Evolutionary conservation across 495 filamentous ascomycete genomes (phyloP), one percentile per base, ranked within the genome.

Genomic region (Penicillium canescens): DNA sequence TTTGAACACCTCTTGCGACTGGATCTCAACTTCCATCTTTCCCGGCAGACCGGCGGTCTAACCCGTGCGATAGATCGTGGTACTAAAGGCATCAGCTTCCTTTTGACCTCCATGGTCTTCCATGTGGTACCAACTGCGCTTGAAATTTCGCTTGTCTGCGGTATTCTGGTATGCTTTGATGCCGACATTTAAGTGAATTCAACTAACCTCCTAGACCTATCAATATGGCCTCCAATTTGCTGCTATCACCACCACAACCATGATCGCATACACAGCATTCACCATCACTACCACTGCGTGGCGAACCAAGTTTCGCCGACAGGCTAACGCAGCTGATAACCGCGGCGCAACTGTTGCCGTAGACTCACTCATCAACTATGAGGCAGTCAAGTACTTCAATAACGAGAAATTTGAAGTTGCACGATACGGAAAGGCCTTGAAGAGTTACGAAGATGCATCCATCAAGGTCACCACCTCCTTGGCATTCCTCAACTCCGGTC

Each of bases 381-480:
- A 98, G 68, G 95, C 94, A 13, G 94, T 98, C 57, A 98, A 98
- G 74, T 96, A 98, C 76, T 98, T 98, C 80, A 98, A 98, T 72
- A 98, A 98, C 66, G 94, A 98, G 67, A 88, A 87, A 61, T 96
- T 90, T 58, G 94, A 98, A 69, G 88, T 94, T 39, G 84, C 81
- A 18, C 84, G 94, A 21, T 98, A 98, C 65, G 92, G 97, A 68
- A 83, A 86, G 57, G 90, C 94, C 0, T 78, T 98, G 36, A 81
- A 87, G 57, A 77, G 82, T 20, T 98, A 98, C 69, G 91, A 98
- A 68, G 89, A 88, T 67, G 89, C 90, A 31, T 96, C 91, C 14
- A 98, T 98, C 77, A 97, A 96, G 68, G 89, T 98, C 42, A 91
- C 90, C 2, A 98, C 95, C 0, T 96, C 92, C 1, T 75, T 98